Evolutionary conservation across 1,284 basidiomycete genomes (phyloP).

Genomic region (Ustilago tritici): DNA sequence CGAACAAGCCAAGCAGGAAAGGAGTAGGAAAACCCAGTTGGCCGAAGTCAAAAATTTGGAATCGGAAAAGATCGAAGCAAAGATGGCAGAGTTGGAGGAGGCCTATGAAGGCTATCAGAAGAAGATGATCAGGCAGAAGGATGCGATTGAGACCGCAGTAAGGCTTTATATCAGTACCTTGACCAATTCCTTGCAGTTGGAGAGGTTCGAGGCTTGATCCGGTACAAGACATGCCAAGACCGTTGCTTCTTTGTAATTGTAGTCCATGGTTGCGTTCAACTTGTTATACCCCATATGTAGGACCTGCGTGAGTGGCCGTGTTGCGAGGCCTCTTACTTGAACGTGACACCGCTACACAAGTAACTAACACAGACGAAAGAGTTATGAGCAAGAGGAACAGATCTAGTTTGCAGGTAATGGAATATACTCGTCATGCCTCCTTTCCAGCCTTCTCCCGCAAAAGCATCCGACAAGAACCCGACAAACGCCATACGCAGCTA

Average conservation of each 20-base stretch:
- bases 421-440: neutral
- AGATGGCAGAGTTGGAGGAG: slow-evolving; percentile 47
- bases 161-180: slow-evolving; percentile 45
- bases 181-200: slow-evolving; percentile 41
- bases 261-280: neutral
- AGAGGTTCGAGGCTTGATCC: slow-evolving; percentile 30
- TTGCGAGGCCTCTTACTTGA: neutral
- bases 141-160: slow-evolving; percentile 46
- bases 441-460: neutral
- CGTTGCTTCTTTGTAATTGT: slow-evolving; percentile 2
- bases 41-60: slow-evolving; percentile 43
- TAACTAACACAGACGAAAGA: neutral
- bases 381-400: neutral
- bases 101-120: slow-evolving; percentile 47
- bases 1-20: slow-evolving; percentile 45
- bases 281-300: slow-evolving; percentile 19
- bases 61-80: slow-evolving; percentile 51
- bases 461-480: neutral
- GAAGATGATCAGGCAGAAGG: slow-evolving; percentile 49
- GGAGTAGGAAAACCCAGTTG: slow-evolving; percentile 30
- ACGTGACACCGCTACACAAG: neutral
- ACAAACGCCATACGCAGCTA: neutral
- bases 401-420: neutral
- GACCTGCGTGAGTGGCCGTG: neutral
- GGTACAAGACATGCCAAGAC: neutral